Evolutionary conservation across 768 basidiomycete species (phyloP).

Genomic region (Lentinula edodes): DNA sequence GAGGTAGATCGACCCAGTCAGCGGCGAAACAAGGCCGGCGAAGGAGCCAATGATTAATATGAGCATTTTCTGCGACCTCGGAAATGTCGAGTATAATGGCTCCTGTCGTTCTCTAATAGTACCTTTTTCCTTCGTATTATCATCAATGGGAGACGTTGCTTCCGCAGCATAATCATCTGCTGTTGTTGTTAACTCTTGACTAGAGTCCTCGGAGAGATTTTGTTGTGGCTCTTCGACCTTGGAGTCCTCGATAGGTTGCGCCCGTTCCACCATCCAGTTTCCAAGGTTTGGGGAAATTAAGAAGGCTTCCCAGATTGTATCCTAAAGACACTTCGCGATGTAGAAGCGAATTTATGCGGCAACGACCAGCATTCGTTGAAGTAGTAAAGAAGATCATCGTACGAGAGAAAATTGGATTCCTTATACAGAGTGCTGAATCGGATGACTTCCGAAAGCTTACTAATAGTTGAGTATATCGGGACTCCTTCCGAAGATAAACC

Average conservation of each 20-base stretch:
- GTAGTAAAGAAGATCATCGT: too few relatives aligned
- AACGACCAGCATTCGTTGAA: too few relatives aligned
- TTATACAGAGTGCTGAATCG: neutral
- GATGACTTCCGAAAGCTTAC: neutral
- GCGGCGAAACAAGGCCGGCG: neutral
- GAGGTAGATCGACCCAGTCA: neutral
- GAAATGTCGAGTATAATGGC: neutral
- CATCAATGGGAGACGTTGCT: neutral
- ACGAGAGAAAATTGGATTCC: neutral
- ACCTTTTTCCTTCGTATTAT: neutral
- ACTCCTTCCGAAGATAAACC: too few relatives aligned
- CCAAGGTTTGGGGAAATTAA: too few relatives aligned
- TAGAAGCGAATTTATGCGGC: too few relatives aligned
- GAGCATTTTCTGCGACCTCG: neutral
- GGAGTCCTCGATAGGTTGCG: neutral
- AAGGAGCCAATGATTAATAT: neutral
- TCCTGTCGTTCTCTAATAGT: neutral
- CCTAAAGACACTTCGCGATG: too few relatives aligned
- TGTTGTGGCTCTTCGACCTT: neutral
- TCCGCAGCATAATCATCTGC: neutral
- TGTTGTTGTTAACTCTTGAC: neutral
- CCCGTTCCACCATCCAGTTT: neutral
- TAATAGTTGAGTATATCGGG: neutral
- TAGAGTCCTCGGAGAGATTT: neutral
- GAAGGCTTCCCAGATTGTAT: too few relatives aligned